Percentiles rank a stretch among this genome's conserved stretches.
Evolutionary conservation across 2,329 filamentous ascomycete genomes (phyloP).

Genomic region (Mollisia scopiformis): DNA sequence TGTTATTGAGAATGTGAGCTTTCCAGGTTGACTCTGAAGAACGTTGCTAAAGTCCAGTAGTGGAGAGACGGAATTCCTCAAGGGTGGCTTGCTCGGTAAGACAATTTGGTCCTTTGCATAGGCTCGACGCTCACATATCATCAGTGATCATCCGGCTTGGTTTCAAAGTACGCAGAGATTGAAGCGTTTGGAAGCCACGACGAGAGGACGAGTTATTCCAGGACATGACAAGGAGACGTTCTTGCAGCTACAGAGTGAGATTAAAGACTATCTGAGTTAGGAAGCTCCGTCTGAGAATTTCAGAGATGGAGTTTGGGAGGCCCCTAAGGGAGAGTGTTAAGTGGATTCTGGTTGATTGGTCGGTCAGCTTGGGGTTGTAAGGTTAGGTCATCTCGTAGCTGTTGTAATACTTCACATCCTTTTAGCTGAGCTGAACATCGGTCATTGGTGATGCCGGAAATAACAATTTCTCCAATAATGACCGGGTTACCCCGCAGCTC

Average conservation of each 20-base stretch:
- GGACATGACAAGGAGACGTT: slow-evolving; percentile 35
- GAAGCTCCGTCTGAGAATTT: background rate
- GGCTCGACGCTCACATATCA: slow-evolving; percentile 1
- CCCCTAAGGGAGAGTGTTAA: background rate
- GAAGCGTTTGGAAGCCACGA: slow-evolving; percentile 35
- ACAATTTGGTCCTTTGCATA: background rate
- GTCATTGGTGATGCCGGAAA: background rate
- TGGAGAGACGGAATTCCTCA: slow-evolving; percentile 36
- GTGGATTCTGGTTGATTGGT: background rate
- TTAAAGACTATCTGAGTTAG: slow-evolving; percentile 28
- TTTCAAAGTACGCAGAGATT: slow-evolving; percentile 37
- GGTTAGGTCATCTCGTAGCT: background rate
- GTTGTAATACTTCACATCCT: background rate
- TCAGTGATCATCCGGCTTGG: slow-evolving; percentile 38
- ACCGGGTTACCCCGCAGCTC: background rate
- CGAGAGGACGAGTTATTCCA: slow-evolving; percentile 31
- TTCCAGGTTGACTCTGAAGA: background rate
- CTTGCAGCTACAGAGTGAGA: slow-evolving; percentile 30
- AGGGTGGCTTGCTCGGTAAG: slow-evolving; percentile 38
- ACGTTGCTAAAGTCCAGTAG: slow-evolving; percentile 11
- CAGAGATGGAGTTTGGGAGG: background rate
- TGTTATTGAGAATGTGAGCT: slow-evolving; percentile 35
- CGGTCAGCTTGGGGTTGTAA: background rate
- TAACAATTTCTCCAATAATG: background rate
- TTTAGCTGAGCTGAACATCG: too few species aligned